Evolutionary conservation across 257 asterid species (phyloP).

Genomic region (Petunia secreta): DNA sequence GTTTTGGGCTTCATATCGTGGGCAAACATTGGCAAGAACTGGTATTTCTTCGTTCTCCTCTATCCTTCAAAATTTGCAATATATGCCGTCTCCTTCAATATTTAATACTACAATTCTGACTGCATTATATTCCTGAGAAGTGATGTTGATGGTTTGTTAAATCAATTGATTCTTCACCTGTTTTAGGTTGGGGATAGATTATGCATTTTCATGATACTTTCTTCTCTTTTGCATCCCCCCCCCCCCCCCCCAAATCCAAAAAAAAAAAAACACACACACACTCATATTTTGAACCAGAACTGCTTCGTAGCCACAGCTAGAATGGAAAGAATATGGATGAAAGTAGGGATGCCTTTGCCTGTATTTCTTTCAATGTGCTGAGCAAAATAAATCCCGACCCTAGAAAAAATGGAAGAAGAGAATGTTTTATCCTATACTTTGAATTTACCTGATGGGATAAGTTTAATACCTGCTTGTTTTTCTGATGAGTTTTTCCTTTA

Average conservation of each 20-base stretch:
- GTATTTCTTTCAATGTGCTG: neutral
- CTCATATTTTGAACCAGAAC: neutral
- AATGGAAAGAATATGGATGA: neutral
- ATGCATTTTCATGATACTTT: neutral
- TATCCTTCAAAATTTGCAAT: conserved; percentile 9
- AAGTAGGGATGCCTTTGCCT: neutral
- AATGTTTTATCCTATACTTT: neutral
- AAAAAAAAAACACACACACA: too few species aligned
- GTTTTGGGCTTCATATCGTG: conserved; percentile 98
- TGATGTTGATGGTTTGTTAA: neutral
- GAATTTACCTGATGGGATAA: neutral
- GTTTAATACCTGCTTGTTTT: conserved; percentile 24
- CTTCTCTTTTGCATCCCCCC: neutral
- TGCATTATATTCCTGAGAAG: neutral
- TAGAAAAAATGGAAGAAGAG: neutral
- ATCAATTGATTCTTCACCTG: neutral
- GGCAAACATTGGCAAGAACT: conserved; percentile 97
- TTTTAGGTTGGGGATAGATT: conserved; percentile 5
- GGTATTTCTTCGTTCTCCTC: conserved; percentile 43
- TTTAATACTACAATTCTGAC: neutral
- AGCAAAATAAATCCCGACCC: neutral
- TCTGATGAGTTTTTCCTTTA: conserved; percentile 32
- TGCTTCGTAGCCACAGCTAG: neutral
- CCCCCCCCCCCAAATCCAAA: neutral
- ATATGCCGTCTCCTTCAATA: conserved; percentile 18